Percentiles rank a stretch among this genome's conserved stretches.
These are phyloP conservation scores for Yarrowia sp. DNA, from an alignment of 805 yeast species.

Conservation along the genomic window DNA sequence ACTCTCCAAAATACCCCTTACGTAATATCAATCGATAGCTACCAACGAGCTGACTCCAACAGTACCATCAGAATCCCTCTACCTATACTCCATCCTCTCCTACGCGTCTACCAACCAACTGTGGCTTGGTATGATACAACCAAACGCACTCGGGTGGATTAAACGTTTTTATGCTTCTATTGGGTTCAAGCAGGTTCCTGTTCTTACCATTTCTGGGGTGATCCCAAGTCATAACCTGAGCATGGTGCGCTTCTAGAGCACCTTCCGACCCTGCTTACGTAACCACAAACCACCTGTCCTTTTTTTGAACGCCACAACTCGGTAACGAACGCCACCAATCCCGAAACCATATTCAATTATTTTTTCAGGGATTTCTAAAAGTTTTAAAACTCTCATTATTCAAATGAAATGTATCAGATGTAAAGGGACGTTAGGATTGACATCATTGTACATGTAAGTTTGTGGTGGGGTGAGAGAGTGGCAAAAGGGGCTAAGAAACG, in stretches of 20 bases:
- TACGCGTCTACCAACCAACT: not conserved
- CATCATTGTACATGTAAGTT: slow-evolving; percentile 18
- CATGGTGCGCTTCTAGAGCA: not conserved
- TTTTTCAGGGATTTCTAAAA: not conserved
- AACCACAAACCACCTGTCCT: too few relatives aligned
- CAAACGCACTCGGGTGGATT: not conserved
- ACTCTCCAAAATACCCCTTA: not conserved
- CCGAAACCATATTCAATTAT: not conserved
- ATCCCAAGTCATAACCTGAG: not conserved
- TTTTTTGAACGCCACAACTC: too few relatives aligned
- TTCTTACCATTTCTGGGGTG: not conserved
- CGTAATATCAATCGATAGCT: not conserved
- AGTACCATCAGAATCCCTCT: not conserved
- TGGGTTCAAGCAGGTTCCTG: slow-evolving; percentile 1
- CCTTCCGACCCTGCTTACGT: too few relatives aligned
- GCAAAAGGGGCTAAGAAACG: not conserved
- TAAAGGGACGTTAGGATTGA: slow-evolving; percentile 13
- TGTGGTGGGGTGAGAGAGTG: not conserved
- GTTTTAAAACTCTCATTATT: slow-evolving; percentile 1
- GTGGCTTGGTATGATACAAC: slow-evolving; percentile 9
- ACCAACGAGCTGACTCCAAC: not conserved
- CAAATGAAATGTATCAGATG: slow-evolving; percentile 30
- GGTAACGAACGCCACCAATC: too few relatives aligned
- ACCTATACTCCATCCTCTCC: not conserved
- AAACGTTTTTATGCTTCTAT: slow-evolving; percentile 16